phyloP scores from a whole-genome alignment of 1,284 basidiomycete species.

The Heterobasidion irregulare region DNA sequence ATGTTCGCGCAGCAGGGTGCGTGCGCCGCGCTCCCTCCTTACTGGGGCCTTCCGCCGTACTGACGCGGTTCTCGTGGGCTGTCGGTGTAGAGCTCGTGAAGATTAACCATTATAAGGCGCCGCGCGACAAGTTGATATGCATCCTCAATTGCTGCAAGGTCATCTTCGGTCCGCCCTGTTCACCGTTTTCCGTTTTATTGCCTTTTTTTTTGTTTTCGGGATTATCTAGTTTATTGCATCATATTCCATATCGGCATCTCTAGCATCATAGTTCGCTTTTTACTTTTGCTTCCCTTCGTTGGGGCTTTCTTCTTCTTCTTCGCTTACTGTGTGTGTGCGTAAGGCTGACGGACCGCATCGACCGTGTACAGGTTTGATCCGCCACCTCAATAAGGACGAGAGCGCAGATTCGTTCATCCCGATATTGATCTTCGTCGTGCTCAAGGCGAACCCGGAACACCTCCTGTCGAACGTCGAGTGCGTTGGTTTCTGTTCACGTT shows the following conservation, averaged over 20 bases:
- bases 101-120: constrained; percentile 98
- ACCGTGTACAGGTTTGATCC: constrained; percentile 62
- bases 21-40: neutral
- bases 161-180: constrained; percentile 78
- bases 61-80: neutral
- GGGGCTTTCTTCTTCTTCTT: constrained; percentile 9
- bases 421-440: constrained; percentile 89
- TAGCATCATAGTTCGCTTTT: neutral
- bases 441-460: constrained; percentile 90
- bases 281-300: neutral
- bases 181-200: neutral
- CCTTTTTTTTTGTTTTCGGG: neutral
- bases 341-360: too few species aligned
- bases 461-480: constrained; percentile 94
- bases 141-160: constrained; percentile 98
- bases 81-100: constrained; percentile 74
- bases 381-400: constrained; percentile 75
- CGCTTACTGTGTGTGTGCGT: neutral
- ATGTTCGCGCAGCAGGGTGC: constrained; percentile 90
- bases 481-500: constrained; percentile 18
- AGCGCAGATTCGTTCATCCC: constrained; percentile 93
- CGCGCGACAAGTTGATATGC: constrained; percentile 96
- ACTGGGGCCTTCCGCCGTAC: too few species aligned
- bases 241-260: neutral
- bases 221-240: too few species aligned